Evolutionary conservation across 2,329 filamentous ascomycete species (phyloP).

Genomic region (Beauveria australis): DNA sequence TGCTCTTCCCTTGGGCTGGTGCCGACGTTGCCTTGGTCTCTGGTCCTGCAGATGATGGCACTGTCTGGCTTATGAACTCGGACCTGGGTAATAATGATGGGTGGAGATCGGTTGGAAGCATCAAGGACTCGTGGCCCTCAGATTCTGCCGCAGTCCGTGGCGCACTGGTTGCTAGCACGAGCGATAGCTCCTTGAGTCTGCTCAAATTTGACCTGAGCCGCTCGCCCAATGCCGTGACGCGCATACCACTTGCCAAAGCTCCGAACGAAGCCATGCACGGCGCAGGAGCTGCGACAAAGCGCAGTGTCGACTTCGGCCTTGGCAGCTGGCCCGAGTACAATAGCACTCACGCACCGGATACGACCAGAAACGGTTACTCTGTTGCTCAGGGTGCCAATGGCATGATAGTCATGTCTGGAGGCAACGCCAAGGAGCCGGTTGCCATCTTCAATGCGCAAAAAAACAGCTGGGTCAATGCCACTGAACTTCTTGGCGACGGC

Average conservation of each 20-base stretch:
- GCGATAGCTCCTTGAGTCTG: slow-evolving; percentile 68
- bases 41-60: slow-evolving; percentile 37
- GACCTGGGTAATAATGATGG: neutral
- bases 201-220: slow-evolving; percentile 68
- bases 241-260: neutral
- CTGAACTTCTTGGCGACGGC: slow-evolving; percentile 48
- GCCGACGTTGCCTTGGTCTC: slow-evolving; percentile 67
- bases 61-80: neutral
- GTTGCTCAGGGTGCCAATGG: slow-evolving; percentile 60
- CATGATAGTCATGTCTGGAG: slow-evolving; percentile 71
- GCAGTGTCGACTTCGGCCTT: slow-evolving; percentile 46
- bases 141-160: slow-evolving; percentile 50
- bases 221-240: slow-evolving; percentile 52
- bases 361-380: slow-evolving; percentile 59
- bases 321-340: slow-evolving; percentile 74
- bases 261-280: neutral
- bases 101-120: neutral
- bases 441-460: slow-evolving; percentile 67
- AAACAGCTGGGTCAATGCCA: slow-evolving; percentile 73
- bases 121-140: slow-evolving; percentile 28
- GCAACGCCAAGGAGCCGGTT: slow-evolving; percentile 57
- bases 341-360: slow-evolving; percentile 56
- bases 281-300: slow-evolving; percentile 12
- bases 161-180: slow-evolving; percentile 56
- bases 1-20: slow-evolving; percentile 63